Base-by-base conservation (phyloP, 2,329 filamentous ascomycete genomes). In the Diaporthe ampelina region DNA sequence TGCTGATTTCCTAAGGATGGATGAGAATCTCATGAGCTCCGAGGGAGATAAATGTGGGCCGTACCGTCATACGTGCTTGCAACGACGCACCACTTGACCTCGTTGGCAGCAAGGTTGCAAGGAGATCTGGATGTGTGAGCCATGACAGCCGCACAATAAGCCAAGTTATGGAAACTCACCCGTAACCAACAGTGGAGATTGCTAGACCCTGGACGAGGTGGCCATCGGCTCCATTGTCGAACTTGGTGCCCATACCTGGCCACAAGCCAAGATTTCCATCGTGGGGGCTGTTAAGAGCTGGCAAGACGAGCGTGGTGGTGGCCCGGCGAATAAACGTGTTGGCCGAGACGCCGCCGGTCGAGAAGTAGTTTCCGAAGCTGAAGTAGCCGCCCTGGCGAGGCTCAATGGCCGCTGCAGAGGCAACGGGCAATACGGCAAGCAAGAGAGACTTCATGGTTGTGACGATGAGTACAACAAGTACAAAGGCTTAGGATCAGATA, bases 251-350 rank as follows among this genome's bases (percentile, higher is more conserved):
- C 69, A 72, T 72, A 0, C 69, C 69, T 15, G 57, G 54, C 69
- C 69, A 72, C 8, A 72, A 32, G 57, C 54, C 57, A 9, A 61
- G 37, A 15, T 56, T 48, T 6, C 37, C 54, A 19, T n/a, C n/a
- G 69, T 59, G 57, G 3, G 45, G 37, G 21, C 40, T 72, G 54
- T 59, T 57, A 3, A 61, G 54, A 24, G 54, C 57, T 10, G 69
- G 69, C 40, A 72, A 29, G 69, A 72, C 69, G 54, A 72, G 69
- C 5, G 69, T 72, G 7, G 69, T 59, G 10, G 48, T 72, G 4
- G 69, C 40, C 37, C 21, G 32, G 24, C 69, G 69, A 17, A 72
- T 72, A 10, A 50, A 72, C 6, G 69, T 29, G n/a, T 61, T 43
- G 21, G 58, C n/a, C 3, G 69, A 56, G 29, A 72, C 69, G 5